These are phyloP conservation scores for Botrytis byssoidea DNA, from an alignment of 2,329 filamentous ascomycete genomes.

Conservation along the genomic window DNA sequence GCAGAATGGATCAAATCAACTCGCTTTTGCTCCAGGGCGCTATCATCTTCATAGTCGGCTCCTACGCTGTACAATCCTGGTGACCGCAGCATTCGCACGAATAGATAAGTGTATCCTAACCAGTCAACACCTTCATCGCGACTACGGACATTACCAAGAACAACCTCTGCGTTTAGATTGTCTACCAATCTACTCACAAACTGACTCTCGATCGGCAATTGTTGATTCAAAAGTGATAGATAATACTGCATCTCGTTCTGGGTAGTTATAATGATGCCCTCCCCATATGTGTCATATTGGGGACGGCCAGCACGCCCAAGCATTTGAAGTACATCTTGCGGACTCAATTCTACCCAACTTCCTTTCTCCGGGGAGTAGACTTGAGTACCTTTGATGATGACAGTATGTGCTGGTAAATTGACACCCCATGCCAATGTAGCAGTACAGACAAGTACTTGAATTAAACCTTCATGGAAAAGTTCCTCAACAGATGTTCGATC, in stretches of 20 bases:
- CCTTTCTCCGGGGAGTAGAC: conserved; percentile 98
- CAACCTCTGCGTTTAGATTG: conserved; percentile 94
- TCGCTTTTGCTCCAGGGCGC: conserved; percentile 88
- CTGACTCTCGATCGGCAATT: conserved; percentile 95
- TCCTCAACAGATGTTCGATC: conserved; percentile 95
- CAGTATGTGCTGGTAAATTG: conserved; percentile 94
- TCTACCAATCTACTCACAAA: conserved; percentile 90
- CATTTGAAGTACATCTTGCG: conserved; percentile 98
- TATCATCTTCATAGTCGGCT: conserved; percentile 91
- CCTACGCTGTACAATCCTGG: conserved; percentile 95
- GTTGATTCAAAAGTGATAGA: conserved; percentile 92
- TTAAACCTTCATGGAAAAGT: conserved; percentile 84
- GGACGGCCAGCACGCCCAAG: conserved; percentile 93
- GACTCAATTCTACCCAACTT: conserved; percentile 96
- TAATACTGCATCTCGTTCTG: conserved; percentile 97
- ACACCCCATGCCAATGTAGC: conserved; percentile 99
- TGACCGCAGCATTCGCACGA: conserved; percentile 94
- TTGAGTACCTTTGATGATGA: conserved; percentile 98
- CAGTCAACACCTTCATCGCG: conserved; percentile 98
- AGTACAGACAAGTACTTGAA: conserved; percentile 95
- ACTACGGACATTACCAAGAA: conserved; percentile 86
- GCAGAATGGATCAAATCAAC: conserved; percentile 98
- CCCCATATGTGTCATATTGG: conserved; percentile 95
- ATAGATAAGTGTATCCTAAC: conserved; percentile 97
- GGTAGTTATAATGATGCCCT: conserved; percentile 97